Evolutionary conservation across 2,329 filamentous ascomycete genomes (phyloP), one percentile per base, ranked within the genome.

Genomic region (Aureobasidium sp.): DNA sequence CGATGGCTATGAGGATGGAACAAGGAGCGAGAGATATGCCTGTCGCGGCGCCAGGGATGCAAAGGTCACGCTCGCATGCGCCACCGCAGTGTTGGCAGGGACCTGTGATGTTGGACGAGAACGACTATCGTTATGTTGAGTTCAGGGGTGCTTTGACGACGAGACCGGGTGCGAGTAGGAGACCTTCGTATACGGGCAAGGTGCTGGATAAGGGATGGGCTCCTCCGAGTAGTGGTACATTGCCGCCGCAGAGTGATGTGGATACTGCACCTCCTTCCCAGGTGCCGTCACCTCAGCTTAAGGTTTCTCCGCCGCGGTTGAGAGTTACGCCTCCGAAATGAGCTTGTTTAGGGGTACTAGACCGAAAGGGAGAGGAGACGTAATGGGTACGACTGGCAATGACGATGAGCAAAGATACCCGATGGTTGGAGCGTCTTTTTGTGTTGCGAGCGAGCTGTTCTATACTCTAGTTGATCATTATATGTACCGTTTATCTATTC

Each of bases 221-320:
- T 10, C 57, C 45, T 15, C 45, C 45, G 25, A 15, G n/a, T 25
- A 49, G 44, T 25, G 44, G 34, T 1, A 59, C 57, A 6, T 50
- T 59, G 57, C 57, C 57, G 27, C 57, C 57, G 25, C 25, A 59
- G 45, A 49, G 37, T n/a, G 57, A 59, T 59, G 44, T 36, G 36
- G 45, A 42, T 59, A 59, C 57, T 25, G 57, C 34, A 29, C 45
- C 45, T 6, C 57, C 45, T 42, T 59, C 57, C 15, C 30, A 30
- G 41, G 32, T 39, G 25, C 42, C 42, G 11, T 58, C 54, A 15
- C 54, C 54, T 9, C 54, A 48, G n/a, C n/a, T 58, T 5, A 58
- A 39, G 32, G 41, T 45, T 36, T 42, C 53, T 16, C 39, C 39
- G 29, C 11, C 53, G 5, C n/a, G 27, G 11, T 42, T 50, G 32